Base-by-base conservation (phyloP, 805 yeast genomes). In the Metschnikowia vanudenii region DNA sequence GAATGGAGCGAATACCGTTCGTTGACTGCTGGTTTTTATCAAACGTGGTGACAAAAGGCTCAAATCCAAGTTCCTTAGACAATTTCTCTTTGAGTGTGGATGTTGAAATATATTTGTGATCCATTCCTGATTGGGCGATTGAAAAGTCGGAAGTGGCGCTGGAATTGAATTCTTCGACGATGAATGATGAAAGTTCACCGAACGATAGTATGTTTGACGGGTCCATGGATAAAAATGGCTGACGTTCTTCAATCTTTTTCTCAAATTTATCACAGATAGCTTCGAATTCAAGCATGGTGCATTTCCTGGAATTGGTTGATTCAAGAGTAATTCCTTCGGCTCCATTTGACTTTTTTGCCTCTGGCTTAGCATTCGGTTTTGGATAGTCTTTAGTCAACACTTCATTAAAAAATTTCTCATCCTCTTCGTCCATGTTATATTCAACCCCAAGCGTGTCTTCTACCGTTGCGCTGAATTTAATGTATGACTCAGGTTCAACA, bases 381-480 rank as follows among this genome's bases (percentile, higher is more conserved):
- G 69, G 68, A 36, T 65, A 58, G 9, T 67, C 59, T 13, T 32
- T 43, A 45, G 77, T 75, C 44, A 76, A 55, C 13, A 51, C 53
- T 11, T 70, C 61, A 2, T 58, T 63, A 41, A 89, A 66, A 59
- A 85, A 92, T 47, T 65, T 79, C 29, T 82, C 95, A 66, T 94
- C 99, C 7, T 57, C 75, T 64, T 92, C 98, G 67, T 94, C 98
- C 86, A 94, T 81, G 65, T 84, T 84, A 67, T 91, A 94, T 16
- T 82, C 82, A 38, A 85, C 81, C 1, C 97, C 97, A 16, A 82
- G 75, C 18, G 96, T 87, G 62, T 94, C 98, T 60, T 94, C 98
- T n/a, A 92, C 94, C 0, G 97, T 92, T 4, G 96, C 95, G 35
- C 96, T 86, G 57, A 88, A 88, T 56, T 89, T 85, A 46, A 94